Evolutionary conservation across 495 filamentous ascomycete genomes (phyloP).

Genomic region (Neurospora sp.): DNA sequence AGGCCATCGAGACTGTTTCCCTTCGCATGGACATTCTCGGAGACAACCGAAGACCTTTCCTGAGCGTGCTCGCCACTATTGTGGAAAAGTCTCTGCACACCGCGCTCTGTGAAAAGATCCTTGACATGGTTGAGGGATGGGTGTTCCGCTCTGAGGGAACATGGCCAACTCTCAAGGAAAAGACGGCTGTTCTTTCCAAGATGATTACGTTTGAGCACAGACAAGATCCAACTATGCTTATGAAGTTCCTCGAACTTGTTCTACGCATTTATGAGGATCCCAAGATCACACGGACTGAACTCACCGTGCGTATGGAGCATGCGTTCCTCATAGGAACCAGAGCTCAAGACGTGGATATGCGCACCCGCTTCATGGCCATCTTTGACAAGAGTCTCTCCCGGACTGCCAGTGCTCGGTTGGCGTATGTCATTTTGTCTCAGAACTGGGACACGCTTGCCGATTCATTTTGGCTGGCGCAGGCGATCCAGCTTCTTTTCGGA

Average conservation of each 20-base stretch:
- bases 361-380: constrained; percentile 88
- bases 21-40: constrained; percentile 88
- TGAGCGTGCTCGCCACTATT: constrained; percentile 86
- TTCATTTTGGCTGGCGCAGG: constrained; percentile 93
- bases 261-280: constrained; percentile 96
- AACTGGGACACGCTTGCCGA: constrained; percentile 95
- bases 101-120: constrained; percentile 76
- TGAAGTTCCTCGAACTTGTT: constrained; percentile 88
- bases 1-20: constrained; percentile 84
- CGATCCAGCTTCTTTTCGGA: constrained; percentile 81
- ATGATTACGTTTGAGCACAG: constrained; percentile 92
- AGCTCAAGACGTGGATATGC: constrained; percentile 92
- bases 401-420: constrained; percentile 72
- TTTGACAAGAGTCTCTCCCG: constrained; percentile 87
- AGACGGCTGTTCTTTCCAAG: constrained; percentile 91
- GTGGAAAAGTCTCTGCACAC: constrained; percentile 88
- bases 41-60: constrained; percentile 82
- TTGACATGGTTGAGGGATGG: constrained; percentile 92
- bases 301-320: constrained; percentile 93
- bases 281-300: constrained; percentile 86
- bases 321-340: constrained; percentile 93
- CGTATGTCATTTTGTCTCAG: constrained; percentile 83
- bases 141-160: constrained; percentile 87
- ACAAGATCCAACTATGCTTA: constrained; percentile 69
- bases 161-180: constrained; percentile 95